Evolutionary conservation across 805 yeast species (phyloP).

Genomic region (Wickerhamomyces queroliae): DNA sequence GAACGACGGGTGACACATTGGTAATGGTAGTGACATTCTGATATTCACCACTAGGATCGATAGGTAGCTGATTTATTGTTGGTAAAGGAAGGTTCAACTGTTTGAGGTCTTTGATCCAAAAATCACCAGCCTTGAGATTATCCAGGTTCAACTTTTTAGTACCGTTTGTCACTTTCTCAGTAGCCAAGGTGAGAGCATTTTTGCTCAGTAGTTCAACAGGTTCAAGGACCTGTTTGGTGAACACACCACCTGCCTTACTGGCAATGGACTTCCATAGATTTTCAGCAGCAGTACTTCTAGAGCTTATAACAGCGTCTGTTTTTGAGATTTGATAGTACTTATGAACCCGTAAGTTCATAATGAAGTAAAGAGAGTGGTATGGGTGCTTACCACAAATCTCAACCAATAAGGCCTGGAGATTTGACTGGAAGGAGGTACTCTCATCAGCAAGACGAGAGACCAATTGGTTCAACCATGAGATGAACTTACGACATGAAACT

Average conservation of each 20-base stretch:
- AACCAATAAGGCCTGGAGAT: slow-evolving; percentile 41
- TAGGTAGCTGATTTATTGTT: slow-evolving; percentile 41
- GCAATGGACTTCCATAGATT: slow-evolving; percentile 37
- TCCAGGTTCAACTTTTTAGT: slow-evolving; percentile 18
- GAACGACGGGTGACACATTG: slow-evolving; percentile 38
- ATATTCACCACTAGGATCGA: slow-evolving; percentile 39
- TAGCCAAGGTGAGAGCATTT: slow-evolving; percentile 46
- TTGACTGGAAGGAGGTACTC: slow-evolving; percentile 44
- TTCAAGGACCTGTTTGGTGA: slow-evolving; percentile 25
- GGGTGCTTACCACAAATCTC: slow-evolving; percentile 56
- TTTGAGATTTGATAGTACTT: slow-evolving; percentile 23
- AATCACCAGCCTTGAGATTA: slow-evolving; percentile 37
- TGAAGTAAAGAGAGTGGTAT: slow-evolving; percentile 59
- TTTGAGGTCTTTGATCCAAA: slow-evolving; percentile 54
- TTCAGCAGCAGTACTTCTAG: slow-evolving; percentile 48
- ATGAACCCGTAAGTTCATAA: slow-evolving; percentile 52
- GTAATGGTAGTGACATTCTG: slow-evolving; percentile 39
- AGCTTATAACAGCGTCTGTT: slow-evolving; percentile 32
- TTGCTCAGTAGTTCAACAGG: slow-evolving; percentile 48
- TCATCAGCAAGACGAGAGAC: slow-evolving; percentile 60
- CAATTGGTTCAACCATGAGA: slow-evolving; percentile 81
- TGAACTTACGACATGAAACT: slow-evolving; percentile 56
- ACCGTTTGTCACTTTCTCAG: slow-evolving; percentile 28
- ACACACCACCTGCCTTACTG: slow-evolving; percentile 17
- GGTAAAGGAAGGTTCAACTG: slow-evolving; percentile 58